Evolutionary conservation across 768 basidiomycete genomes (phyloP).

Genomic region (Xerocomellus intermedius): DNA sequence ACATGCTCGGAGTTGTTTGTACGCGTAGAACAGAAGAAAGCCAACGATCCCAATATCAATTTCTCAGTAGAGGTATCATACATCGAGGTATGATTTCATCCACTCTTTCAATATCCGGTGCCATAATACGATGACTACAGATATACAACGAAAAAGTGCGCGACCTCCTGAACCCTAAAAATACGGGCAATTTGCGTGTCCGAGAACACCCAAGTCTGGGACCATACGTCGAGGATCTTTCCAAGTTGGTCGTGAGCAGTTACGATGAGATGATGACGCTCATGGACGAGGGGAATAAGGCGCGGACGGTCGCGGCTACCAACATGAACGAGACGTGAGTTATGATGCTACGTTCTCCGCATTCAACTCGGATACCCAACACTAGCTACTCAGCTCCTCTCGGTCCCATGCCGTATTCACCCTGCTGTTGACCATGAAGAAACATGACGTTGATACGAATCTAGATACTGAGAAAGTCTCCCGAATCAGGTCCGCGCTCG

Average conservation of each 20-base stretch:
- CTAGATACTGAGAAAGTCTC: constrained; percentile 99
- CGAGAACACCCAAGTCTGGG: constrained; percentile 95
- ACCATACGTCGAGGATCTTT: constrained; percentile 98
- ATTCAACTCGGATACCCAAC: background rate
- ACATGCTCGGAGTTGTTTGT: constrained; percentile 92
- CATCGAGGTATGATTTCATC: constrained; percentile 64
- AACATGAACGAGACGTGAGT: constrained; percentile 98
- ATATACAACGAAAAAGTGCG: constrained; percentile 99
- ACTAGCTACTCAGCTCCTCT: constrained; percentile 60
- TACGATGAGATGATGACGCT: constrained; percentile 98
- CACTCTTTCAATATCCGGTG: background rate
- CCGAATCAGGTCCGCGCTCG: constrained; percentile 70
- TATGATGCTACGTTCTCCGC: background rate
- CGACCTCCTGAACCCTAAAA: constrained; percentile 96
- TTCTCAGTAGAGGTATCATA: constrained; percentile 98
- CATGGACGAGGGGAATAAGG: constrained; percentile 99
- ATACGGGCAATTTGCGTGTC: constrained; percentile 92
- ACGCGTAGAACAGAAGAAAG: constrained; percentile 67
- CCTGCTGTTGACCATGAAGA: constrained; percentile 89
- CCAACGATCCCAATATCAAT: constrained; percentile 61
- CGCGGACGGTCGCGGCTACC: constrained; percentile 95
- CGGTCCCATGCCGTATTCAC: constrained; percentile 99
- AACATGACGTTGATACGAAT: constrained; percentile 78
- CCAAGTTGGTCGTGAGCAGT: constrained; percentile 85
- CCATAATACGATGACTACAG: constrained; percentile 33